phyloP scores from a whole-genome alignment of 2,329 filamentous ascomycete species.

The Fusarium sublunatum region DNA sequence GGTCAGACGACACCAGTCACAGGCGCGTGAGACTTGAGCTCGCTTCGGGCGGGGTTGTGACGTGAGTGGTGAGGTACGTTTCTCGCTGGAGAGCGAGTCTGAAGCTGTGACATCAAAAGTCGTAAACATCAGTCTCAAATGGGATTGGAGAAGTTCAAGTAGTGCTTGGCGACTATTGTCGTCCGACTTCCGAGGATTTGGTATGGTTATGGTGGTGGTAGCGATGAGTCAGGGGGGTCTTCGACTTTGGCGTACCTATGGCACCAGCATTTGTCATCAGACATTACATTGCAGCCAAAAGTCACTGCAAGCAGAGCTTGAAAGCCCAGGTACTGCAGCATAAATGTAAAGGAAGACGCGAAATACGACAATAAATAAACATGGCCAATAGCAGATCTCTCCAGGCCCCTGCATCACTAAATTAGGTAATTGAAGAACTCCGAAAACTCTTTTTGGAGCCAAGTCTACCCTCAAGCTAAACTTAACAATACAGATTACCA shows the following conservation, averaged over 20 bases:
- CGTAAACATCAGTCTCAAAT: constrained; percentile 36
- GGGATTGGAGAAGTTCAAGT: not conserved
- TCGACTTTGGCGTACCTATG: constrained; percentile 13
- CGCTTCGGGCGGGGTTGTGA: constrained; percentile 45
- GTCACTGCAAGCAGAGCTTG: too few species aligned
- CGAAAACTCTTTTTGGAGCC: constrained; percentile 40
- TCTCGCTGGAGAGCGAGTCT: constrained; percentile 29
- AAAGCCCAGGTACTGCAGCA: too few species aligned
- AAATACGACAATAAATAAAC: too few species aligned
- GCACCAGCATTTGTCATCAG: constrained; percentile 23
- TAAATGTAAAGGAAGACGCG: not conserved
- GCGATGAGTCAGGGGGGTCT: constrained; percentile 15
- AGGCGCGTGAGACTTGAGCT: constrained; percentile 47
- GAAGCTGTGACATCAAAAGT: constrained; percentile 39
- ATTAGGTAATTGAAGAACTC: constrained; percentile 42
- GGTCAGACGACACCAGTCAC: constrained; percentile 48
- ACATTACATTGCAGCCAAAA: too few species aligned
- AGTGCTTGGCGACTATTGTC: not conserved
- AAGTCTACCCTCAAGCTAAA: too few species aligned
- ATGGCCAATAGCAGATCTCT: constrained; percentile 28
- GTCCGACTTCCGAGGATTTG: not conserved
- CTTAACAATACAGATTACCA: too few species aligned
- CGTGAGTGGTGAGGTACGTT: constrained; percentile 23
- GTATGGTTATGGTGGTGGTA: not conserved
- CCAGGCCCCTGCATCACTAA: not conserved